Evolutionary conservation across 176 grass and related monocot genomes (phyloP).

Genomic region (Musa acuminata): DNA sequence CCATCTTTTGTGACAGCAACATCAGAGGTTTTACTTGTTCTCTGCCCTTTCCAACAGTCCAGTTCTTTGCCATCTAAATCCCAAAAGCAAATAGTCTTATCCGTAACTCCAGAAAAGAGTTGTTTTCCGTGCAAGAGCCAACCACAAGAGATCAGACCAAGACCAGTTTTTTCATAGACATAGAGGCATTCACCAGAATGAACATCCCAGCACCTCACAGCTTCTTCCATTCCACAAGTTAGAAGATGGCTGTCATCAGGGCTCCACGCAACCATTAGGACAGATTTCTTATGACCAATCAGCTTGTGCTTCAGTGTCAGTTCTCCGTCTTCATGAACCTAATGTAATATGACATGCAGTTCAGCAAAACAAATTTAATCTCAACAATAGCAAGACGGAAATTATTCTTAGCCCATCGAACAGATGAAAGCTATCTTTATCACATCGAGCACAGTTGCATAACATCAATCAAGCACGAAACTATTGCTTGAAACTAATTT

Average conservation of each 20-base stretch:
- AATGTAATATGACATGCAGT: constrained; percentile 9
- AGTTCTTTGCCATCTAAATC: constrained; percentile 55
- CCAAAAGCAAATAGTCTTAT: constrained; percentile 49
- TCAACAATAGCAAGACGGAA: neutral
- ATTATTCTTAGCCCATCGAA: neutral
- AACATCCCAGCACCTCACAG: constrained; percentile 56
- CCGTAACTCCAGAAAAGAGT: constrained; percentile 38
- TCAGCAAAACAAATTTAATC: neutral
- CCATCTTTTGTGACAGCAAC: constrained; percentile 52
- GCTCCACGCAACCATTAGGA: constrained; percentile 77
- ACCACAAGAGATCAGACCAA: constrained; percentile 57
- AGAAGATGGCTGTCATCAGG: constrained; percentile 71
- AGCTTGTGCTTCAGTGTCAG: constrained; percentile 58
- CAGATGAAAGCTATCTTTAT: neutral
- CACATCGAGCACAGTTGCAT: neutral
- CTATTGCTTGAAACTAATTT: neutral
- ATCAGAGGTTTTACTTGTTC: constrained; percentile 44
- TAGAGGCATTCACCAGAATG: constrained; percentile 65
- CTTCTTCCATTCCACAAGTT: constrained; percentile 86
- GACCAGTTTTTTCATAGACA: constrained; percentile 45
- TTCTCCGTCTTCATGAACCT: constrained; percentile 67
- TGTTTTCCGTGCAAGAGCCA: constrained; percentile 62
- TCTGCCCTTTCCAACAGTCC: constrained; percentile 51
- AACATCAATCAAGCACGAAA: neutral
- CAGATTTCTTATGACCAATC: constrained; percentile 50